Percentiles rank a stretch among this genome's conserved stretches.
These are phyloP conservation scores for Rhizopogon rudus DNA, from an alignment of 768 basidiomycete genomes.

Conservation along the genomic window DNA sequence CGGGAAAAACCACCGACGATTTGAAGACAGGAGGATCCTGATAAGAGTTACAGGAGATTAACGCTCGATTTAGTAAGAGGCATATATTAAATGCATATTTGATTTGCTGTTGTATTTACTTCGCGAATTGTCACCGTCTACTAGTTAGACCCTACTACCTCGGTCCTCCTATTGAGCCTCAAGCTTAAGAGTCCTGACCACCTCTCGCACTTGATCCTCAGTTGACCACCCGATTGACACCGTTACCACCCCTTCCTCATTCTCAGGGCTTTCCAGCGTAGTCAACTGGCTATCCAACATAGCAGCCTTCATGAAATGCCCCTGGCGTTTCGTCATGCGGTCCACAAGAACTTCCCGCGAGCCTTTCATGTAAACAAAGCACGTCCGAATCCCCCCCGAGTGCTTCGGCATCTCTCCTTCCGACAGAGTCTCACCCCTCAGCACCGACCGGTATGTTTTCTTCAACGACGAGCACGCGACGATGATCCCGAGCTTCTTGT, in stretches of 20 bases:
- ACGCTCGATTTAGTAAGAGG: too few relatives aligned
- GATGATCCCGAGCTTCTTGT: constrained; percentile 49
- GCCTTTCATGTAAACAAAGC: constrained; percentile 79
- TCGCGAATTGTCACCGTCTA: too few relatives aligned
- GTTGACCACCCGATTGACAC: constrained; percentile 51
- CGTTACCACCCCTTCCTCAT: constrained; percentile 62
- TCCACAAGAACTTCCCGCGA: constrained; percentile 47
- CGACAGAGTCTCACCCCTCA: constrained; percentile 42
- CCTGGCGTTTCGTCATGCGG: constrained; percentile 57
- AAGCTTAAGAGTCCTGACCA: constrained; percentile 11
- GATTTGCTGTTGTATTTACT: too few relatives aligned
- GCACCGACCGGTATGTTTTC: constrained; percentile 71
- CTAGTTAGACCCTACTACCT: too few relatives aligned
- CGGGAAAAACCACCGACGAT: too few relatives aligned
- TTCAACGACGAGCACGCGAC: constrained; percentile 87
- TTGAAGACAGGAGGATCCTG: too few relatives aligned
- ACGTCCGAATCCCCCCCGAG: constrained; percentile 45
- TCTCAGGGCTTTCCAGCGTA: constrained; percentile 65
- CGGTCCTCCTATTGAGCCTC: too few relatives aligned
- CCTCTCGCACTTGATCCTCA: constrained; percentile 49
- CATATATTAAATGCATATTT: too few relatives aligned
- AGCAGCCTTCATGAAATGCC: constrained; percentile 79
- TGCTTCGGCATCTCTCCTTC: constrained; percentile 14
- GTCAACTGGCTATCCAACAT: constrained; percentile 80
- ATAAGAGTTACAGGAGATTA: too few relatives aligned